A percentile compares a stretch with the other conserved stretches of the same genome.
phyloP scores from a whole-genome alignment of 2,329 filamentous ascomycete species.

The Trichoderma sp. region DNA sequence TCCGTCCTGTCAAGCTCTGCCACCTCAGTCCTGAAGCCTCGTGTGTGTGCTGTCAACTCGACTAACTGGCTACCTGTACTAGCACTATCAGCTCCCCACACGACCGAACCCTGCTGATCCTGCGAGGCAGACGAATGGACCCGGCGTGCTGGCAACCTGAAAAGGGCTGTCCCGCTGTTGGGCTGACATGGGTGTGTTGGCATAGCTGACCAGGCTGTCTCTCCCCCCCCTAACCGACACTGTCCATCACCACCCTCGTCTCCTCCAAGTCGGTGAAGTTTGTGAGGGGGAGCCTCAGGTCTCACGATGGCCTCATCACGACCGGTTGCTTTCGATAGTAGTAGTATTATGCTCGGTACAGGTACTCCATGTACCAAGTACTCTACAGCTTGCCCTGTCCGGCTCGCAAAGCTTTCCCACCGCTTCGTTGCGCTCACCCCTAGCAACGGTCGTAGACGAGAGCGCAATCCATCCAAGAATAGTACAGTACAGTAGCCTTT shows the following conservation, averaged over 20 bases:
- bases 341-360: too few species aligned
- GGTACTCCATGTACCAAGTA: background rate
- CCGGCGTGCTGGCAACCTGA: slow-evolving; percentile 18
- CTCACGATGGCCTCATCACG: slow-evolving; percentile 17
- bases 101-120: slow-evolving; percentile 18
- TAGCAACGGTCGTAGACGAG: slow-evolving; percentile 5
- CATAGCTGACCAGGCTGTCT: slow-evolving; percentile 2
- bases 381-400: background rate
- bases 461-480: background rate
- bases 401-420: background rate
- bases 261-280: slow-evolving; percentile 10
- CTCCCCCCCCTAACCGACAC: background rate
- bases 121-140: slow-evolving; percentile 19
- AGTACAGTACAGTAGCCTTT: background rate
- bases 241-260: slow-evolving; percentile 1
- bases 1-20: slow-evolving; percentile 14
- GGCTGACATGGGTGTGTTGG: slow-evolving; percentile 20
- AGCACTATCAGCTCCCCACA: slow-evolving; percentile 16
- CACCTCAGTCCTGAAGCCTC: slow-evolving; percentile 14
- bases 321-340: background rate
- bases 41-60: slow-evolving; percentile 7
- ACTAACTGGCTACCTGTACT: slow-evolving; percentile 1
- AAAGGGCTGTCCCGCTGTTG: slow-evolving; percentile 19
- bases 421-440: background rate
- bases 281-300: background rate